A percentile compares a stretch with the other conserved stretches of the same genome.
Conservation (phyloP, 169 alveolate species). For the Ophryocystis elektroscirrha region DNA sequence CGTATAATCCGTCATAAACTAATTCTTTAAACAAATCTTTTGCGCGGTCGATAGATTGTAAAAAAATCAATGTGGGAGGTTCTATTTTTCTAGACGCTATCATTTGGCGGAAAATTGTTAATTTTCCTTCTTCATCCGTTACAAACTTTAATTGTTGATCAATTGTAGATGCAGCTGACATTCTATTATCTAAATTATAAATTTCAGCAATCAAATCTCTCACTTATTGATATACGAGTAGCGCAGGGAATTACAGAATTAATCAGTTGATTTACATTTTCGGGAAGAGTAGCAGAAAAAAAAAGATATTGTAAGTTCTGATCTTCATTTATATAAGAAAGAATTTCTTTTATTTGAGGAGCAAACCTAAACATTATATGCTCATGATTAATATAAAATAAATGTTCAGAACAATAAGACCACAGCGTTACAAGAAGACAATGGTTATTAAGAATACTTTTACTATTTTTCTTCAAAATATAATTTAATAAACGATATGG, state of each 20-base stretch:
- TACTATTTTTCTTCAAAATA: no score
- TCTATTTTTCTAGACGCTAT: conserved; percentile 7
- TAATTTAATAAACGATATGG: no score
- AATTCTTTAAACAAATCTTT: conserved; percentile 13
- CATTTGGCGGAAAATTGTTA: conserved; percentile 11
- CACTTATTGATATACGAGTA: conserved; percentile 8
- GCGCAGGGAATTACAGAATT: conserved; percentile 10
- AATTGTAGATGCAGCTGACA: conserved; percentile 16
- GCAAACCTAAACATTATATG: no score
- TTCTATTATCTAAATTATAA: conserved; percentile 5
- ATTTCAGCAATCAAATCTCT: not conserved
- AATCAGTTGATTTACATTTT: conserved; percentile 14
- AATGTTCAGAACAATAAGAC: no score
- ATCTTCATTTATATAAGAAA: conserved; percentile 1
- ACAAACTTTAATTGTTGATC: conserved; percentile 17
- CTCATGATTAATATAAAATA: no score
- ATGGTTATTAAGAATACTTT: no score
- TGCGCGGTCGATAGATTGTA: conserved; percentile 20
- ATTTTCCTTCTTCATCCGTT: conserved; percentile 20
- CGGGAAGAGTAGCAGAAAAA: conserved; percentile 25
- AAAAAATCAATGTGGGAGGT: conserved; percentile 18
- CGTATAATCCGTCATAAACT: conserved; percentile 14
- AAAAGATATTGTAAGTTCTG: conserved; percentile 4
- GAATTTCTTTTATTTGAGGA: conserved; percentile 8
- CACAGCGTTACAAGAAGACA: no score